These are phyloP conservation scores for Sordariomycetes sp. DNA, from an alignment of 2,329 filamentous ascomycete species.

Conservation along the genomic window DNA sequence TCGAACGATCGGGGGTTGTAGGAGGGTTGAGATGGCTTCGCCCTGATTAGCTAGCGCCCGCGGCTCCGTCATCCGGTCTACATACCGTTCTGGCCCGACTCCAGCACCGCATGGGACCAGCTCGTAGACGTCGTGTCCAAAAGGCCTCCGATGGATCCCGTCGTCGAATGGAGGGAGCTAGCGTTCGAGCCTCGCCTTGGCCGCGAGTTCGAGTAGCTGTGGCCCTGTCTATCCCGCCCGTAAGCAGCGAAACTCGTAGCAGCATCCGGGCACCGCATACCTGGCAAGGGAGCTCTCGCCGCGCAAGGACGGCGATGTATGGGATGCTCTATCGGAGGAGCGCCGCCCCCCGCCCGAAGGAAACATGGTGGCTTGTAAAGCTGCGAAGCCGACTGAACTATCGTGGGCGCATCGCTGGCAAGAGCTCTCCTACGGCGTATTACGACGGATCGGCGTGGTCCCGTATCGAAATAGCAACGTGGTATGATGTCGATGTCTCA, in stretches of 20 bases:
- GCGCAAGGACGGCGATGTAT: constrained; percentile 33
- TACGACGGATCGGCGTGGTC: not conserved
- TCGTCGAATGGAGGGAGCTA: constrained; percentile 65
- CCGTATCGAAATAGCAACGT: not conserved
- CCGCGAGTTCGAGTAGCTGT: constrained; percentile 23
- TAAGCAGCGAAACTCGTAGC: not conserved
- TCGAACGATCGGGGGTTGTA: constrained; percentile 79
- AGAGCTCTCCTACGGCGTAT: constrained; percentile 7
- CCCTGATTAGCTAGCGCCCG: not conserved
- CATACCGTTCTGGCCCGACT: constrained; percentile 74
- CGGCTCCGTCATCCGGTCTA: constrained; percentile 2
- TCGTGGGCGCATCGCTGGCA: constrained; percentile 34
- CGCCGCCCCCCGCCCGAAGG: constrained; percentile 44
- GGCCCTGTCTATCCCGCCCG: constrained; percentile 24
- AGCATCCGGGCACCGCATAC: constrained; percentile 19
- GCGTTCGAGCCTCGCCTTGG: constrained; percentile 68
- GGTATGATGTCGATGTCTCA: not conserved
- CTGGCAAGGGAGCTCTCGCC: constrained; percentile 47
- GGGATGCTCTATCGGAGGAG: constrained; percentile 53
- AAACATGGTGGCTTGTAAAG: constrained; percentile 36
- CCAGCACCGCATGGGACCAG: constrained; percentile 43
- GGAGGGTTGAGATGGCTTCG: constrained; percentile 79
- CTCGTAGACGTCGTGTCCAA: constrained; percentile 54
- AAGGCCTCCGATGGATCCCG: constrained; percentile 52
- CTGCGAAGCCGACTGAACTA: constrained; percentile 19